Evolutionary conservation across 805 yeast genomes (phyloP), one percentile per base, ranked within the genome.

Genomic region (Teunomyces barrocoloradensis): DNA sequence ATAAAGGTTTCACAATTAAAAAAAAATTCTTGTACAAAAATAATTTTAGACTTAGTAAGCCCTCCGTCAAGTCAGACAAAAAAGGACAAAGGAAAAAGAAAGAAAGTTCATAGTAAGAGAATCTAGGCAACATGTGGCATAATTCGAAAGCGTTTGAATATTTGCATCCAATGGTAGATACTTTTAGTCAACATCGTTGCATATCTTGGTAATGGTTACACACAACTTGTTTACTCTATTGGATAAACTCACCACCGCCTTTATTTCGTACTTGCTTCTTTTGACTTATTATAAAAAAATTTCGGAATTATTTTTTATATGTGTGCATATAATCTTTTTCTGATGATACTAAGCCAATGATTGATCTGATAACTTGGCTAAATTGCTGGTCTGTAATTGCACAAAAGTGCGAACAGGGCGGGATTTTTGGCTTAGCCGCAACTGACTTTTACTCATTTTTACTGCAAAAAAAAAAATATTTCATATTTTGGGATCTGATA

Each of bases 401-500:
- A 23, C 40, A 23, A 37, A 30, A 12, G 25, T 15, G 17, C 34
- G 34, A 6, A 34, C 4, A 10, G 17, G n/a, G 38, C 38, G 21
- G 21, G 28, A 6, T 4, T n/a, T 9, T 21, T 23, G 11, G 6
- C 7, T n/a, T 32, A 5, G 17, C 34, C 15, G 18, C 18, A 32
- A 13, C 17, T 13, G 15, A 32, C 4, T 32, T n/a, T 13, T 32
- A 32, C 27, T 25, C 27, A 25, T 7, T 25, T 7, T 13, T 32
- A 32, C 34, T 32, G 18, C 34, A 32, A 32, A 32, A 37, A 37
- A 17, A 21, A 34, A 34, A 37, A 28, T 30, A 38, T 20, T 28
- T 36, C 41, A 20, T 15, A 12, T 13, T 46, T 25, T 38, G 47
- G 46, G 46, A 46, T 46, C 49, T 28, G 49, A 46, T 46, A 46